phyloP scores from a whole-genome alignment of 352 stramenopile species.

The Globisporangium paddicum region DNA sequence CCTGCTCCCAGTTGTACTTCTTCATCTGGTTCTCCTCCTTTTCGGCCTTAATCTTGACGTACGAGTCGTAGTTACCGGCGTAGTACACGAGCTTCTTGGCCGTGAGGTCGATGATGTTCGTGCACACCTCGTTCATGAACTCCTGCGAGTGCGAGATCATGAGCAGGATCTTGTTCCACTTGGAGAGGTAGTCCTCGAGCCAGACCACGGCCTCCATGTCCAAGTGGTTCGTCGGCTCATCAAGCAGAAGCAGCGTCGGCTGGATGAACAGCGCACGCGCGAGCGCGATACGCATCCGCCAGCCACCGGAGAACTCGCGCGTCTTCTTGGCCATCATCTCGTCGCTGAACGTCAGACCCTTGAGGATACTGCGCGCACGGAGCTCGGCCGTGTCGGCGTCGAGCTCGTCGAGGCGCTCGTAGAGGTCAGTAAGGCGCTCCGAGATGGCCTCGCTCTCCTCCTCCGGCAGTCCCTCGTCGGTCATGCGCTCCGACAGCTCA shows the following conservation, averaged over 20 bases:
- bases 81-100: conserved; percentile 97
- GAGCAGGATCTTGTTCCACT: conserved; percentile 97
- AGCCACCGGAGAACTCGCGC: conserved; percentile 93
- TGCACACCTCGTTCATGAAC: conserved; percentile 98
- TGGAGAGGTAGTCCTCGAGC: conserved; percentile 97
- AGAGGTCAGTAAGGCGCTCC: conserved; percentile 92
- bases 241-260: conserved; percentile 91
- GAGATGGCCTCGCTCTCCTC: conserved; percentile 80
- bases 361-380: conserved; percentile 92
- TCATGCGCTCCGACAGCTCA: conserved; percentile 89
- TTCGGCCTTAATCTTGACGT: conserved; percentile 94
- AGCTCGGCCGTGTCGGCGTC: conserved; percentile 93
- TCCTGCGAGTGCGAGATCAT: conserved; percentile 98
- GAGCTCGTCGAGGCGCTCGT: conserved; percentile 95
- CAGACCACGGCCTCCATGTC: conserved; percentile 99
- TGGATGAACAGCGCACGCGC: conserved; percentile 97
- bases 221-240: conserved; percentile 95
- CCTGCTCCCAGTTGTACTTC: conserved; percentile 96
- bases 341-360: conserved; percentile 94
- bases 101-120: conserved; percentile 97
- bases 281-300: conserved; percentile 96
- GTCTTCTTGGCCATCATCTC: conserved; percentile 94
- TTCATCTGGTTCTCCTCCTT: conserved; percentile 99
- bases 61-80: conserved; percentile 98
- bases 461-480: conserved; percentile 85